Evolutionary conservation across 2,329 filamentous ascomycete genomes (phyloP).

Genomic region (Microcyclospora tardicrescens): DNA sequence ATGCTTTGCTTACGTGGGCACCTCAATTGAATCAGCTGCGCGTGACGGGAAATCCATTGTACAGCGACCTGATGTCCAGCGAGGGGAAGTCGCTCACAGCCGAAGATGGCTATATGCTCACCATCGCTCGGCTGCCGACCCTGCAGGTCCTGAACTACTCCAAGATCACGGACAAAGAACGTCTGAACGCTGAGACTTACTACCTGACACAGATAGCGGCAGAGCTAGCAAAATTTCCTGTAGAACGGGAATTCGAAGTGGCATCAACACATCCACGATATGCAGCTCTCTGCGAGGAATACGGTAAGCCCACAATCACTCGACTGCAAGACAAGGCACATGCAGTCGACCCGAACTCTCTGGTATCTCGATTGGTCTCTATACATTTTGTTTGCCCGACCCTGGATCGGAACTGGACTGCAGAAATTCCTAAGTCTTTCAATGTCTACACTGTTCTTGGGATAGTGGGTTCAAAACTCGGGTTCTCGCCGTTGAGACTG

Average conservation of each 20-base stretch:
- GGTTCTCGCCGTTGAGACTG: slow-evolving; percentile 48
- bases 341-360: slow-evolving; percentile 57
- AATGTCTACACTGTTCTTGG: slow-evolving; percentile 75
- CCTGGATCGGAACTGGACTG: slow-evolving; percentile 12
- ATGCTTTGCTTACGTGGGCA: slow-evolving; percentile 44
- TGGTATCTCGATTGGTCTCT: slow-evolving; percentile 63
- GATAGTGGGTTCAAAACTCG: slow-evolving; percentile 59
- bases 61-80: slow-evolving; percentile 40
- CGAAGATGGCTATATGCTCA: slow-evolving; percentile 83
- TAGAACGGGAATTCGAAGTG: slow-evolving; percentile 41
- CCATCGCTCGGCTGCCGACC: slow-evolving; percentile 57
- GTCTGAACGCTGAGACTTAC: slow-evolving; percentile 81
- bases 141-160: slow-evolving; percentile 62
- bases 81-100: slow-evolving; percentile 36
- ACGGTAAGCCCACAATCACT: slow-evolving; percentile 57
- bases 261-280: slow-evolving; percentile 58
- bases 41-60: slow-evolving; percentile 77
- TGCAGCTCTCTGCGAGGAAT: slow-evolving; percentile 56
- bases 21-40: slow-evolving; percentile 64
- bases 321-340: slow-evolving; percentile 22
- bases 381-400: slow-evolving; percentile 44
- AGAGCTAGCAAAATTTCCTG: slow-evolving; percentile 52
- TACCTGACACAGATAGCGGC: slow-evolving; percentile 75
- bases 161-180: slow-evolving; percentile 56
- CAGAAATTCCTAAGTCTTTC: slow-evolving; percentile 58